Evolutionary conservation across 78 protist genomes (phyloP), one percentile per base, ranked within the genome.

Genomic region (Tieghemostelium lacteum): DNA sequence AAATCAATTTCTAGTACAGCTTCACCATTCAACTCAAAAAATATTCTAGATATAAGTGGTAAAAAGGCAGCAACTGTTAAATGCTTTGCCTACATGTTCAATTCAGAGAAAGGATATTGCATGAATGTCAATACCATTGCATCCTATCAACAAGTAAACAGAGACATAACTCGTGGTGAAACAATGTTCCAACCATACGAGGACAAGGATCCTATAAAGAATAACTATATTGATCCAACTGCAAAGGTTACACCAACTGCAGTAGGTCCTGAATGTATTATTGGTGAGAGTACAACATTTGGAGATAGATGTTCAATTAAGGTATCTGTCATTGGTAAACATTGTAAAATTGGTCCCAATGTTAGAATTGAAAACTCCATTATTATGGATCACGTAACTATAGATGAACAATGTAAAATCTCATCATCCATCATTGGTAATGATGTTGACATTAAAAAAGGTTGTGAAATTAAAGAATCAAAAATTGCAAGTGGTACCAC

Each of bases 381-480:
- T 31, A 31, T 96, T 31, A 94, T 92, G 96, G 95, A 94, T 62
- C 69, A 88, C 55, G 97, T 96, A 17, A 39, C 67, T 20, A 29
- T 95, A 57, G 83, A 31, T 17, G 95, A 94, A 50, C 73, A 36
- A 70, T 77, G 63, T 31, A 94, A 63, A 45, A 12, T 55, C 0
- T 40, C 31, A 26, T 2, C n/a, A 10, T 74, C 54, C 22, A 74
- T 67, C 58, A 42, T 67, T 67, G 36, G 75, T 67, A 67, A 67
- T 67, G 75, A 67, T 67, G 75, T 42, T 26, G 3, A 14, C 42
- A 42, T 42, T 67, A 67, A 65, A 65, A 4, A 31, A 36, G 72
- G 72, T 34, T 34, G 54, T 65, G 24, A 34, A 65, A 65, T 50
- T 34, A n/a, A n/a, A n/a, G n/a, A n/a, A n/a, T n/a, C n/a, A n/a